A percentile compares a stretch with the other conserved stretches of the same genome.
These are phyloP conservation scores for Tetracladium marchalianum DNA, from an alignment of 495 filamentous ascomycete genomes.

Conservation along the genomic window DNA sequence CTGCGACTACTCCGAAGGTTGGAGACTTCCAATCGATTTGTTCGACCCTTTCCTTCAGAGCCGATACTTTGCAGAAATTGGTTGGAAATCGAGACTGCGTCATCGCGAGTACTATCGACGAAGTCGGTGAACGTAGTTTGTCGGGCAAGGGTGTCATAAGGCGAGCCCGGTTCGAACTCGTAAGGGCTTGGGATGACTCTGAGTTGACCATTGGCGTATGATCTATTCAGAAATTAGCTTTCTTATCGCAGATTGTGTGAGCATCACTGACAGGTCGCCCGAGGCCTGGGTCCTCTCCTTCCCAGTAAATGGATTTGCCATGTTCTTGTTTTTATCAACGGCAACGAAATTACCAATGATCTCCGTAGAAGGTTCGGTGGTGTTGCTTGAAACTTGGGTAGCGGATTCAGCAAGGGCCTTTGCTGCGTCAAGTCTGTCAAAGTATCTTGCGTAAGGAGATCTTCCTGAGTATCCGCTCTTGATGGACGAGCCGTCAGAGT, in stretches of 20 bases:
- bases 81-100: background rate
- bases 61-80: constrained; percentile 5
- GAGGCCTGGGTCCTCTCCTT: background rate
- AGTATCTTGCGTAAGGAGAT: too few relatives aligned
- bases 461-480: too few relatives aligned
- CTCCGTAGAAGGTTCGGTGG: constrained; percentile 6
- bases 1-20: background rate
- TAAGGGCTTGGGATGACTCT: constrained; percentile 5
- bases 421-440: too few relatives aligned
- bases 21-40: background rate
- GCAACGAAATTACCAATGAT: constrained; percentile 15
- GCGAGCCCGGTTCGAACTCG: constrained; percentile 16
- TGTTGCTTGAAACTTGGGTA: background rate
- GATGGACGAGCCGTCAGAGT: too few relatives aligned
- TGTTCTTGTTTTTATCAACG: background rate
- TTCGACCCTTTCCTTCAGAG: constrained; percentile 3
- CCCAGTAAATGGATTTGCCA: background rate
- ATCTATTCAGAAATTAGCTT: too few relatives aligned
- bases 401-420: too few relatives aligned
- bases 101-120: constrained; percentile 2
- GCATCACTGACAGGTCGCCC: background rate
- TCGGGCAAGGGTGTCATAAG: background rate
- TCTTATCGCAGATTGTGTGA: too few relatives aligned
- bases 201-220: background rate
- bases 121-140: constrained; percentile 10